Percentiles rank a stretch among this genome's conserved stretches.
Conservation (phyloP, 2,329 filamentous ascomycete genomes). For the Nigrospora sphaerica region DNA sequence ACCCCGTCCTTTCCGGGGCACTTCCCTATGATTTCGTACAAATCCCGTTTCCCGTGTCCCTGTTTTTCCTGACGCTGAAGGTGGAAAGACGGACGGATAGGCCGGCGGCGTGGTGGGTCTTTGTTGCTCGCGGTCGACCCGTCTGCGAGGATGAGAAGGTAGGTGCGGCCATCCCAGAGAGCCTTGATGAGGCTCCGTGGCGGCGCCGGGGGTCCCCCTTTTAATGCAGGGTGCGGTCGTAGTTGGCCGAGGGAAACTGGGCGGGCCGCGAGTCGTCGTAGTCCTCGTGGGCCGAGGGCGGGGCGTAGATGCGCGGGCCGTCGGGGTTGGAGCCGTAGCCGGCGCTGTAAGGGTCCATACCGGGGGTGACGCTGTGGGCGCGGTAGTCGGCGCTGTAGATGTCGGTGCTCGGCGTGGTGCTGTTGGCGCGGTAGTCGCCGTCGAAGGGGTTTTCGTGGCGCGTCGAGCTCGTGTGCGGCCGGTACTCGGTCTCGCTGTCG, state of each 20-base stretch:
- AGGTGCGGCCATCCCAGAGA: no score
- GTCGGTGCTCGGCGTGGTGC: slow-evolving; percentile 18
- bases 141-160: no score
- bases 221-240: slow-evolving; percentile 41
- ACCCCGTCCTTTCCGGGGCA: no score
- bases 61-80: no score
- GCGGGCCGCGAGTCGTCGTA: slow-evolving; percentile 35
- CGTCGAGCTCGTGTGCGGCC: slow-evolving; percentile 22
- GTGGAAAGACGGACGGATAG: no score
- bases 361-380: slow-evolving; percentile 13
- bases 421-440: slow-evolving; percentile 36
- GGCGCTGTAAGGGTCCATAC: slow-evolving; percentile 17
- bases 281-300: slow-evolving; percentile 34
- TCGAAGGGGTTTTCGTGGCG: slow-evolving; percentile 26
- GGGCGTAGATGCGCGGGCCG: slow-evolving; percentile 26
- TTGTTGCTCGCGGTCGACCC: no score
- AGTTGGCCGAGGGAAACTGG: slow-evolving; percentile 51
- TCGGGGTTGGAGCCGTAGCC: slow-evolving; percentile 17
- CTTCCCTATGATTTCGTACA: no score
- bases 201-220: not conserved
- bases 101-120: no score
- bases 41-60: no score
- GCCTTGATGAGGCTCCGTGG: no score
- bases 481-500: slow-evolving; percentile 44
- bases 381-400: slow-evolving; percentile 19